Evolutionary conservation across 306 rosid genomes (phyloP), one percentile per base, ranked within the genome.

Genomic region (Prosopis cineraria): DNA sequence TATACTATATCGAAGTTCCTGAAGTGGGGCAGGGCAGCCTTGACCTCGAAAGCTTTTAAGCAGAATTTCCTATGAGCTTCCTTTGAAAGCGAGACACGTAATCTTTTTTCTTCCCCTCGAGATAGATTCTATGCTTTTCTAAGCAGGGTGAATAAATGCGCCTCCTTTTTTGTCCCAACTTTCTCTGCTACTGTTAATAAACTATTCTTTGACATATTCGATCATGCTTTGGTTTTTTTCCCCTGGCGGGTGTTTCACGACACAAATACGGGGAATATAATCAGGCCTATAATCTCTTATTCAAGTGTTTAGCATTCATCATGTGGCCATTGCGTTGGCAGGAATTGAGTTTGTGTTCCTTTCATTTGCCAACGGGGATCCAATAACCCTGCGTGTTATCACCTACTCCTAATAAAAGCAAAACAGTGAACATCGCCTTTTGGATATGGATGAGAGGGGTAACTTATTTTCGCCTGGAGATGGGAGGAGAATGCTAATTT

Each of bases 381-480:
- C 58, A 13, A 31, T 27, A 10, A 65, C 66, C 68, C 72, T 3
- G 22, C 45, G 41, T 50, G 25, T 31, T 41, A 14, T 53, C 20
- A 20, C 33, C 69, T 52, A 31, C 10, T 81, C 56, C 48, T 48
- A 29, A 40, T 62, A 13, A 62, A 56, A 75, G 11, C 75, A 74
- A 47, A 65, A 80, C 29, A 13, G 70, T 68, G 55, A 72, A 65
- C 60, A 74, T 68, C 70, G 78, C 50, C 74, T 79, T 58, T 24
- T 63, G 58, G 40, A 76, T 31, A 86, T 91, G 97, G 82, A 88
- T 53, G 87, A 85, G 84, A 88, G 87, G 78, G 84, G 74, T 58
- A 75, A 50, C 47, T 45, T 81, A 44, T 84, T 75, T 87, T 53
- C 89, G 31, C 56, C 60, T 25, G 83, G 81, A 56, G 89, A 88